Conservation (phyloP, 352 stramenopile genomes). For the Phytophthora citrophthora region DNA sequence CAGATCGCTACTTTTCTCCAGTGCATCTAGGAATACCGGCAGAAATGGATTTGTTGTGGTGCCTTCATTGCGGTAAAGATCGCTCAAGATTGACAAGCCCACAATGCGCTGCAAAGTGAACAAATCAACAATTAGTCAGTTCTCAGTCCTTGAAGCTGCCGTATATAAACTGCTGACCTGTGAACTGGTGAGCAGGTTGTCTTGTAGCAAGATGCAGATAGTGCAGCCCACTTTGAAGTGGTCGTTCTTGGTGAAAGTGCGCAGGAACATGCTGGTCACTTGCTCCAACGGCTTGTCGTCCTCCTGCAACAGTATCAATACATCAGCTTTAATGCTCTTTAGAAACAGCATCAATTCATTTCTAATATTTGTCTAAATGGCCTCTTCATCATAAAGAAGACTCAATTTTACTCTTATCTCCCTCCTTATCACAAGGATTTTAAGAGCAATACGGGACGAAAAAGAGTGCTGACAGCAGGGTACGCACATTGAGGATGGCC, state of each 20-base stretch:
- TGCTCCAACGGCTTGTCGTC: slow-evolving; percentile 86
- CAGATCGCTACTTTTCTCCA: slow-evolving; percentile 75
- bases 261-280: slow-evolving; percentile 69
- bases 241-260: slow-evolving; percentile 89
- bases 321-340: neutral
- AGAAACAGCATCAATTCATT: slow-evolving; percentile 17
- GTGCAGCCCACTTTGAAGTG: slow-evolving; percentile 92
- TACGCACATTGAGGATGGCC: slow-evolving; percentile 83
- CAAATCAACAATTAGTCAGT: neutral
- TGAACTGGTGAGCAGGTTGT: slow-evolving; percentile 91
- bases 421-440: neutral
- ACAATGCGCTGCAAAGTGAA: slow-evolving; percentile 69
- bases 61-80: slow-evolving; percentile 85
- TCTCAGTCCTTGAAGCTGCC: neutral
- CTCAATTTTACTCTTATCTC: neutral
- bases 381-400: neutral
- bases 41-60: slow-evolving; percentile 86
- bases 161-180: slow-evolving; percentile 51
- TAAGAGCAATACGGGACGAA: neutral
- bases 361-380: slow-evolving; percentile 22
- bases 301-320: slow-evolving; percentile 50
- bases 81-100: slow-evolving; percentile 85
- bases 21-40: slow-evolving; percentile 82
- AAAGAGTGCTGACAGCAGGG: neutral
- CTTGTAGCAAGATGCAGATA: slow-evolving; percentile 89